A percentile compares a stretch with the other conserved stretches of the same genome.
phyloP scores from a whole-genome alignment of 768 basidiomycete genomes.

The Chalciporus chontae region DNA sequence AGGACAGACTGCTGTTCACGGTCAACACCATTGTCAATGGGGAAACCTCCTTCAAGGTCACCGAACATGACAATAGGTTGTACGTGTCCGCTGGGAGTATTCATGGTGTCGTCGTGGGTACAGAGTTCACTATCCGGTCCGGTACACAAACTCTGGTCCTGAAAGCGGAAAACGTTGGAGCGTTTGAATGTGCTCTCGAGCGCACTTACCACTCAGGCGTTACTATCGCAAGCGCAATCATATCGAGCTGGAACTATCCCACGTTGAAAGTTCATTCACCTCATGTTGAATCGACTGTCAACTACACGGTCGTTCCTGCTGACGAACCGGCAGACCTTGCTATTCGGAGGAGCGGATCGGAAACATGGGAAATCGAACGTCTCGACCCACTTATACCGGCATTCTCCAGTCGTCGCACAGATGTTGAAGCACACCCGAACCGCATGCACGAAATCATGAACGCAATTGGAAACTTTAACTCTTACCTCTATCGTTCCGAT shows the following conservation, averaged over 20 bases:
- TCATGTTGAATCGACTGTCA: neutral
- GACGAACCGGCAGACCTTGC: constrained; percentile 10
- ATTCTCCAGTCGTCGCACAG: constrained; percentile 4
- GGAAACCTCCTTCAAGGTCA: constrained; percentile 15
- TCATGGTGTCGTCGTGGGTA: constrained; percentile 14
- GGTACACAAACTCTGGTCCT: neutral
- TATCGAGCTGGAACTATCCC: constrained; percentile 13
- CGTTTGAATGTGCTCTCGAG: constrained; percentile 16
- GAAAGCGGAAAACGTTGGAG: constrained; percentile 12
- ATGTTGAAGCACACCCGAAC: constrained; percentile 1
- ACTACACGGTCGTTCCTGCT: constrained; percentile 6
- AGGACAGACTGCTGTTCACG: constrained; percentile 17
- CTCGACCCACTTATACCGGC: constrained; percentile 9
- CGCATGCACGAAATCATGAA: constrained; percentile 10
- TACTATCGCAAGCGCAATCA: constrained; percentile 5
- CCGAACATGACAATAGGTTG: neutral
- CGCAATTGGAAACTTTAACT: constrained; percentile 18
- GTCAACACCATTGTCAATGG: constrained; percentile 14
- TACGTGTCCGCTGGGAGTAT: constrained; percentile 18
- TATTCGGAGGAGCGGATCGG: neutral
- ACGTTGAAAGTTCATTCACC: constrained; percentile 10
- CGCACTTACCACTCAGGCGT: constrained; percentile 1
- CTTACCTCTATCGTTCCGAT: constrained; percentile 4
- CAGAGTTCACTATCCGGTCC: constrained; percentile 10
- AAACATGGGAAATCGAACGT: constrained; percentile 16